Base-by-base conservation (phyloP, 768 basidiomycete genomes). In the Lentinus brumalis region DNA sequence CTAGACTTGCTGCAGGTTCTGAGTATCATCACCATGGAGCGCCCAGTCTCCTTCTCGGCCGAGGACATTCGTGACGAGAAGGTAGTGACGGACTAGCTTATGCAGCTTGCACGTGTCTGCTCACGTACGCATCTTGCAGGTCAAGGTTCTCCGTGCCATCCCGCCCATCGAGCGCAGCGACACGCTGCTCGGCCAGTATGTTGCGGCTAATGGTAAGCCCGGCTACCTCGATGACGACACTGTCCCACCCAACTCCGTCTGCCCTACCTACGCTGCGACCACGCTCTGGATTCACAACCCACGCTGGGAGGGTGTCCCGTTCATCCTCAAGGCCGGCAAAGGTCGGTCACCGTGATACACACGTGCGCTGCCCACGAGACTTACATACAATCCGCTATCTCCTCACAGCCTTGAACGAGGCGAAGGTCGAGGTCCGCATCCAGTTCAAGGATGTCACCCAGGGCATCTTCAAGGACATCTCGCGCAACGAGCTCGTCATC, bases 21-120 rank as follows among this genome's bases (percentile, higher is more conserved):
- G 65, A 96, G 90, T 62, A 86, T 99, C 67, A 76, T 99, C 68
- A 89, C 97, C 30, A 99, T 99, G 96, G 96, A 99, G 74, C 87
- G 96, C 18, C 97, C 96, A 2, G 96, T 98, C 31, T 98, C 96
- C 1, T 99, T 99, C 76, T 84, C 93, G 12, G 87, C 96, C 39
- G 96, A 99, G 76, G 96, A 98, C 73, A 94, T 99, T 70, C 93
- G 96, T 56, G 94, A 98, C 72, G 97, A 99, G 78, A 99, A 99
- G 90, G 96, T 91, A 69, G 70, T 21, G 35, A 40, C 53, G 64
- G 35, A 31, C 41, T 56, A 57, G 45, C 46, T 29, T 26, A 35
- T 32, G 51, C 32, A 51, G 42, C 42, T 39, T 41, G 35, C 53
- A 64, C 63, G 30, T 31, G 31, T 57, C 31, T 67, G 64, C 66